These are phyloP conservation scores for Hymenochaete sp. DNA, from an alignment of 1,284 basidiomycete genomes.

Conservation along the genomic window DNA sequence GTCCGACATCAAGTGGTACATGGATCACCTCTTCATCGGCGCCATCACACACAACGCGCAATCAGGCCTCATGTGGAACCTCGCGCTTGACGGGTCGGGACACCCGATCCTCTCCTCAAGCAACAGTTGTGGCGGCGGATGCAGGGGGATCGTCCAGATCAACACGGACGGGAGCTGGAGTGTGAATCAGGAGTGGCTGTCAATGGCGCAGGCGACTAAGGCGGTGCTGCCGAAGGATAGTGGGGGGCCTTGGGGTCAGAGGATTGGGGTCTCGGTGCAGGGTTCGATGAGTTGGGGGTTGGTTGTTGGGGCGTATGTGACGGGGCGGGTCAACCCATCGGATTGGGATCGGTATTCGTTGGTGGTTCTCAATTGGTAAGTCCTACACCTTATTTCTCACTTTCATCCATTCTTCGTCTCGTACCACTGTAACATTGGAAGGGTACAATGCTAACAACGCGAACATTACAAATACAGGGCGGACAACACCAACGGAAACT, in stretches of 20 bases:
- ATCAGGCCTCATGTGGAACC: slow-evolving; percentile 23
- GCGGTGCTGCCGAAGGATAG: slow-evolving; percentile 59
- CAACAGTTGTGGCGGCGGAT: slow-evolving; percentile 53
- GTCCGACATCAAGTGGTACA: slow-evolving; percentile 73
- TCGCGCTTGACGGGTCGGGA: slow-evolving; percentile 21
- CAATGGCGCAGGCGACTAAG: slow-evolving; percentile 67
- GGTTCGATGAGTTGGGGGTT: slow-evolving; percentile 53
- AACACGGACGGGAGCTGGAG: slow-evolving; percentile 54
- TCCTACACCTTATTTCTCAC: background rate
- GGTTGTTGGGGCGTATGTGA: slow-evolving; percentile 55
- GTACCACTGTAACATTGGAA: too few relatives aligned
- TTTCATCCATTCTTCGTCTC: too few relatives aligned
- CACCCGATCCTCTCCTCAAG: slow-evolving; percentile 43
- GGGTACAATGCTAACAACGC: slow-evolving; percentile 34
- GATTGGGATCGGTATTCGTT: slow-evolving; percentile 61
- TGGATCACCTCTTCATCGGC: slow-evolving; percentile 48
- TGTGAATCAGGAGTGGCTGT: slow-evolving; percentile 64
- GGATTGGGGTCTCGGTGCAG: slow-evolving; percentile 53
- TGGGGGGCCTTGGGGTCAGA: slow-evolving; percentile 58
- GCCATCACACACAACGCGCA: slow-evolving; percentile 19
- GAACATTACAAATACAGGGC: slow-evolving; percentile 29
- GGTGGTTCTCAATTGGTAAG: slow-evolving; percentile 54
- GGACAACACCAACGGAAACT: slow-evolving; percentile 40
- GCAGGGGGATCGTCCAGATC: slow-evolving; percentile 56
- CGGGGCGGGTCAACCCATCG: slow-evolving; percentile 39